These are phyloP conservation scores for Atkinsonella texensis DNA, from an alignment of 2,329 filamentous ascomycete genomes.

Conservation along the genomic window DNA sequence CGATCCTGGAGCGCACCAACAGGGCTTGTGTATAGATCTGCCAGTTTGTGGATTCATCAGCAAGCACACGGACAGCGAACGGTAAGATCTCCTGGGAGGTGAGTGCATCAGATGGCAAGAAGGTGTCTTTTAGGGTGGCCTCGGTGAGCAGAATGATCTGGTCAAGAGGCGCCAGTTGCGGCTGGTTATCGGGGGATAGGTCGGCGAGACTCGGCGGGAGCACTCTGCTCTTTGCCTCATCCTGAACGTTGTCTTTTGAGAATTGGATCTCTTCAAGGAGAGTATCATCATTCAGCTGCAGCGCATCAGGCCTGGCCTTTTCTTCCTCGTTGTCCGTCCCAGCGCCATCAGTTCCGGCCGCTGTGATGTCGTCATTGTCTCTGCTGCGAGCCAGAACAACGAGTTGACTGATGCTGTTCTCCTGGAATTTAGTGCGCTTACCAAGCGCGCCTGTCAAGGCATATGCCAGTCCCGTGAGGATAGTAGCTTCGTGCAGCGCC, in stretches of 20 bases:
- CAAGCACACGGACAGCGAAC: constrained; percentile 77
- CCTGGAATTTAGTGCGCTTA: constrained; percentile 71
- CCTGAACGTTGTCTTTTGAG: constrained; percentile 36
- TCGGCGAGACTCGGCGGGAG: constrained; percentile 51
- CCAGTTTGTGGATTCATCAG: constrained; percentile 90
- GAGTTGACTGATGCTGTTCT: constrained; percentile 73
- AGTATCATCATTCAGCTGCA: constrained; percentile 85
- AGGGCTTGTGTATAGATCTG: constrained; percentile 94
- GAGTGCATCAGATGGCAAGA: constrained; percentile 68
- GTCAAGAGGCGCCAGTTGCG: constrained; percentile 69
- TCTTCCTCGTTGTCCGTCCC: constrained; percentile 13
- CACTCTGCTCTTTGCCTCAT: constrained; percentile 21
- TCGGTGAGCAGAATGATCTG: constrained; percentile 86
- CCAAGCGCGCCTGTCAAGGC: constrained; percentile 77
- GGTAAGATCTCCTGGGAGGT: constrained; percentile 91
- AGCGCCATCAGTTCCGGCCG: constrained; percentile 3
- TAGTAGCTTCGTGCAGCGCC: constrained; percentile 56
- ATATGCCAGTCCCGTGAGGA: constrained; percentile 62
- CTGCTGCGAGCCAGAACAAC: constrained; percentile 79
- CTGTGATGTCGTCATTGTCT: constrained; percentile 18
- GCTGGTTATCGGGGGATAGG: constrained; percentile 69
- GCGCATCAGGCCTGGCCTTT: constrained; percentile 44
- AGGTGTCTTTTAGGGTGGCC: constrained; percentile 77
- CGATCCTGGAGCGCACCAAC: constrained; percentile 78
- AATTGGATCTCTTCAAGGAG: constrained; percentile 82